A percentile compares a stretch with the other conserved stretches of the same genome.
These are phyloP conservation scores for Trichoderma reesei DNA, from an alignment of 495 filamentous ascomycete genomes.

Conservation along the genomic window DNA sequence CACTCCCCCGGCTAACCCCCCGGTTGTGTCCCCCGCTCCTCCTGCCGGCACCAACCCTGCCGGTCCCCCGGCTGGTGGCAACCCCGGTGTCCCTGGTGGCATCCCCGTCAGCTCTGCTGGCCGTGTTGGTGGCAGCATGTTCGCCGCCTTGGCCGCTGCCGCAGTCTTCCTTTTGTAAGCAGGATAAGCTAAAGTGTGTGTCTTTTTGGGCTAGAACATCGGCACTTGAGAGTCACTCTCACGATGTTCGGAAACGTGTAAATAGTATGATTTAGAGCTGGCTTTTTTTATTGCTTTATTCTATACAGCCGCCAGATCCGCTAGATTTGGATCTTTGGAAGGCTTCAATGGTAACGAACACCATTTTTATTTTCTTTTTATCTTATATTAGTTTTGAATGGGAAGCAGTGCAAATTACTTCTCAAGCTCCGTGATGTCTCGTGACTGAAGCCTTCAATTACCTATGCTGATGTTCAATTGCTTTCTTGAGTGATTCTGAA, in stretches of 20 bases:
- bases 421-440: background rate
- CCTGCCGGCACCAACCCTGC: background rate
- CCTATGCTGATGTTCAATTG: no score
- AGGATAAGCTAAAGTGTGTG: constrained; percentile 7
- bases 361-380: constrained; percentile 5
- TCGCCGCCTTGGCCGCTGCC: background rate
- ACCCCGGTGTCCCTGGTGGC: background rate
- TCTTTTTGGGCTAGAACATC: constrained; percentile 3
- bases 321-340: background rate
- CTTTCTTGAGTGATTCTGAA: no score
- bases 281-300: constrained; percentile 6
- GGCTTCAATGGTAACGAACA: background rate
- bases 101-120: background rate
- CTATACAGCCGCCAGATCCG: constrained; percentile 2
- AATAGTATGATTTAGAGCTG: constrained; percentile 6
- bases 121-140: constrained; percentile 2
- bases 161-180: constrained; percentile 8
- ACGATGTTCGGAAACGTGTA: constrained; percentile 2
- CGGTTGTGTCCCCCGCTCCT: background rate
- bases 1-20: background rate
- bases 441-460: no score
- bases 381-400: constrained; percentile 6
- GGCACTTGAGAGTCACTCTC: background rate
- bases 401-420: background rate
- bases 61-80: background rate